These are phyloP conservation scores for Aspergillus sp. DNA, from an alignment of 2,329 filamentous ascomycete genomes.

Conservation along the genomic window DNA sequence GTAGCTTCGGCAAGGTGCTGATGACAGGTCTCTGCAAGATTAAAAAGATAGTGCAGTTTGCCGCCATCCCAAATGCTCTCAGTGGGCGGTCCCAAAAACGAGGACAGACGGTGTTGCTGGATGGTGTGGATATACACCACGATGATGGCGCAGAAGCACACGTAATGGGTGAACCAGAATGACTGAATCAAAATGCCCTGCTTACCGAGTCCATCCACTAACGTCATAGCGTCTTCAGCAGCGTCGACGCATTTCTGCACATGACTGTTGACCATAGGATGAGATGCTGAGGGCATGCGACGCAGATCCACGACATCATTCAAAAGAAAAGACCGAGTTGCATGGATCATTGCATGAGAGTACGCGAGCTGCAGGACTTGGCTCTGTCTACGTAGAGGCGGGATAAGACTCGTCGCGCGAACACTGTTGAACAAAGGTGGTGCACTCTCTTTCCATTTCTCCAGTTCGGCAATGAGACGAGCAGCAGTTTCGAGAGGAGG, in stretches of 20 bases:
- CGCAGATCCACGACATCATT: constrained; percentile 29
- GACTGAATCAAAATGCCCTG: constrained; percentile 29
- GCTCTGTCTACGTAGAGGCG: constrained; percentile 29
- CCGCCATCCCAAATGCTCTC: constrained; percentile 12
- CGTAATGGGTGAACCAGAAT: constrained; percentile 37
- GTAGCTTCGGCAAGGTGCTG: constrained; percentile 39
- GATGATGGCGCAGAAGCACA: constrained; percentile 34
- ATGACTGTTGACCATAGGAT: constrained; percentile 26
- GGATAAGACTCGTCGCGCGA: constrained; percentile 27
- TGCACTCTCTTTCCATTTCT: constrained; percentile 28
- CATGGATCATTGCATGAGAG: constrained; percentile 31
- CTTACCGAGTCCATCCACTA: constrained; percentile 27
- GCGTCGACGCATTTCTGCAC: constrained; percentile 36
- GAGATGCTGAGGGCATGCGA: constrained; percentile 19
- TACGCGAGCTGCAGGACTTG: constrained; percentile 32
- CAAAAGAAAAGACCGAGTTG: constrained; percentile 27
- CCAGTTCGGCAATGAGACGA: constrained; percentile 25
- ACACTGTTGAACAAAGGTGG: constrained; percentile 30
- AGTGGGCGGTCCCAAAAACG: constrained; percentile 10
- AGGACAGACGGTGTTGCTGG: constrained; percentile 25
- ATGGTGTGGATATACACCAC: constrained; percentile 36
- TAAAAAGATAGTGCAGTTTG: constrained; percentile 25
- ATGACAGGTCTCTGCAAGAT: constrained; percentile 37
- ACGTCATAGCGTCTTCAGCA: constrained; percentile 31
- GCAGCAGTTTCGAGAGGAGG: constrained; percentile 24